A percentile compares a stretch with the other conserved stretches of the same genome.
These are phyloP conservation scores for Aspergillus carlsbadensis DNA, from an alignment of 495 filamentous ascomycete genomes.

Conservation along the genomic window DNA sequence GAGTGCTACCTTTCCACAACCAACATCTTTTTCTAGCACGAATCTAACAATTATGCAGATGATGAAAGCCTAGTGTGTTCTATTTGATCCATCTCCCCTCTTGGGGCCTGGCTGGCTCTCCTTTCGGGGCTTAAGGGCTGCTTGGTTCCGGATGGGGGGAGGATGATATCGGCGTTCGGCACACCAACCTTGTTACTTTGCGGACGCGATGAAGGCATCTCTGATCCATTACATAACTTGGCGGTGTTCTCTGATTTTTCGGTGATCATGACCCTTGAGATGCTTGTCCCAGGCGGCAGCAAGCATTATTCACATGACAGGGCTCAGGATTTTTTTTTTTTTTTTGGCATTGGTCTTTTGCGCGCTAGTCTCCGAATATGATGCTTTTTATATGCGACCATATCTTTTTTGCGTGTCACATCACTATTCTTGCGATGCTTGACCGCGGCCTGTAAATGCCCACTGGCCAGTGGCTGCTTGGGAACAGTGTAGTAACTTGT, in stretches of 20 bases:
- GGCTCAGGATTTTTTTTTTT: too few relatives aligned
- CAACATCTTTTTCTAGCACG: too few relatives aligned
- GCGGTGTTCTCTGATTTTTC: slow-evolving; percentile 30
- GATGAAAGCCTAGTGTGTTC: slow-evolving; percentile 99
- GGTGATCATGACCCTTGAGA: slow-evolving; percentile 18
- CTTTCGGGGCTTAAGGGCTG: slow-evolving; percentile 93
- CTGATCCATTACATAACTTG: slow-evolving; percentile 64
- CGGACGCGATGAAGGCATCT: slow-evolving; percentile 99
- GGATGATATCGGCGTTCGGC: slow-evolving; percentile 98
- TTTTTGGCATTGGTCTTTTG: too few relatives aligned
- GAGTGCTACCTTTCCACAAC: slow-evolving; percentile 42
- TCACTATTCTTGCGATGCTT: too few relatives aligned
- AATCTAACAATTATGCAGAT: slow-evolving; percentile 64
- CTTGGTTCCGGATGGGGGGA: slow-evolving; percentile 62
- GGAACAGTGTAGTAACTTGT: too few relatives aligned
- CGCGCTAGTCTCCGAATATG: too few relatives aligned
- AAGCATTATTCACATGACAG: slow-evolving; percentile 12
- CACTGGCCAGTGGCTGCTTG: too few relatives aligned
- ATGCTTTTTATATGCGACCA: background rate
- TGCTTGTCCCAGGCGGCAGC: background rate
- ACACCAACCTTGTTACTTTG: slow-evolving; percentile 93
- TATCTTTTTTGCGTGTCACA: background rate
- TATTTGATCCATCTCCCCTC: slow-evolving; percentile 73
- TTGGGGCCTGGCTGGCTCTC: slow-evolving; percentile 74
- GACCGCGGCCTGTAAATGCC: too few relatives aligned